Conservation (phyloP, 2,329 filamentous ascomycete species). For the Talaromyces sp. region DNA sequence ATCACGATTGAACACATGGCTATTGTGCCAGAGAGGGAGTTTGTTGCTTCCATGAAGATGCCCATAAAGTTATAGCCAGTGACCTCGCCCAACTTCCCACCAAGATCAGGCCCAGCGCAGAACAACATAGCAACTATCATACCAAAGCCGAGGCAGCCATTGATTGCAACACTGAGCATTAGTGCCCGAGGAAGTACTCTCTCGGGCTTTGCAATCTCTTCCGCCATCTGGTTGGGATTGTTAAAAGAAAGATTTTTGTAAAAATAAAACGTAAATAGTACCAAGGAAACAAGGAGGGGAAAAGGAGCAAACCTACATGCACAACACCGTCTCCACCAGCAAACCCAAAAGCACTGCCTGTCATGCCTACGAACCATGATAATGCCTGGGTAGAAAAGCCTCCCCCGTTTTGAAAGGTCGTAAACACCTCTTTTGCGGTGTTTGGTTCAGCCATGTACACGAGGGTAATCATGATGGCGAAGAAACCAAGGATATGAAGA, state of each 20-base stretch:
- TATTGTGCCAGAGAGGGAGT: background rate
- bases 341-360: slow-evolving; percentile 13
- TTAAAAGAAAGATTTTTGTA: background rate
- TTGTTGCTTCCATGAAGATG: background rate
- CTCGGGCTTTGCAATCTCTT: slow-evolving; percentile 45
- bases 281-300: background rate
- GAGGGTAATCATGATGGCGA: slow-evolving; percentile 39
- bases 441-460: background rate
- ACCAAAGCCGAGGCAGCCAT: background rate
- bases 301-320: background rate
- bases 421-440: slow-evolving; percentile 17
- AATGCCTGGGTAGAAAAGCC: slow-evolving; percentile 18
- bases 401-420: background rate
- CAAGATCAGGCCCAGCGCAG: background rate
- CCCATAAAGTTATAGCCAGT: background rate
- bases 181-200: slow-evolving; percentile 43
- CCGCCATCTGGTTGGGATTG: slow-evolving; percentile 34
- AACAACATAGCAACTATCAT: background rate
- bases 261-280: background rate
- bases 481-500: slow-evolving; percentile 49
- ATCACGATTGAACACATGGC: background rate
- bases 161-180: slow-evolving; percentile 18
- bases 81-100: background rate
- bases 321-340: background rate
- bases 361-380: slow-evolving; percentile 13